These are phyloP conservation scores for Colletotrichum acutatum DNA, from an alignment of 2,329 filamentous ascomycete genomes.

Conservation along the genomic window DNA sequence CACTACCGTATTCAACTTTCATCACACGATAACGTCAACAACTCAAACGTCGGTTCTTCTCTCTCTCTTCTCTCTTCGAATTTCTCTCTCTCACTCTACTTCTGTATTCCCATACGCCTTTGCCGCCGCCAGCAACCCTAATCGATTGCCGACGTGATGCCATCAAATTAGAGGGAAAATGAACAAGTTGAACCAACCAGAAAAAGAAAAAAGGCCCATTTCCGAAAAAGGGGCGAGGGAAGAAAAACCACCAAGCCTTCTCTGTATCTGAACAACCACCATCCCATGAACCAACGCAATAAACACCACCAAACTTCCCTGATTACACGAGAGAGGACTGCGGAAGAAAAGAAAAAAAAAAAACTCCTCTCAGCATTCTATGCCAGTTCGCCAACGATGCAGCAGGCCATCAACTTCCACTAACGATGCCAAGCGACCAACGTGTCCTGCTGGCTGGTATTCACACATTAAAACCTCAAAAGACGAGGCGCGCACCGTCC, in stretches of 20 bases:
- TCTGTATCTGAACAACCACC: slow-evolving; percentile 8
- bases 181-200: slow-evolving; percentile 23
- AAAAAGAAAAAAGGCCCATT: background rate
- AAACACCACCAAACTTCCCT: slow-evolving; percentile 29
- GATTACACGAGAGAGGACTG: slow-evolving; percentile 21
- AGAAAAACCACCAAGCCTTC: slow-evolving; percentile 26
- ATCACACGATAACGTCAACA: background rate
- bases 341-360: slow-evolving; percentile 8
- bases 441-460: slow-evolving; percentile 23
- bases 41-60: slow-evolving; percentile 12
- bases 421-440: slow-evolving; percentile 24
- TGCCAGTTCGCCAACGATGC: slow-evolving; percentile 35
- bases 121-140: slow-evolving; percentile 23
- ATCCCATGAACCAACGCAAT: slow-evolving; percentile 24
- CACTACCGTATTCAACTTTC: background rate
- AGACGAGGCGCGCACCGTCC: background rate
- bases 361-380: slow-evolving; percentile 28
- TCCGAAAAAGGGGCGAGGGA: background rate
- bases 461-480: slow-evolving; percentile 32
- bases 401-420: slow-evolving; percentile 29
- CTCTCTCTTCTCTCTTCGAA: background rate
- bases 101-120: slow-evolving; percentile 32
- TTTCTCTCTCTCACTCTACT: background rate
- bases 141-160: slow-evolving; percentile 23
- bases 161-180: slow-evolving; percentile 29